Percentiles rank a stretch among this genome's conserved stretches.
Evolutionary conservation across 352 stramenopile genomes (phyloP).

Genomic region (Halophytophthora batemanensis): DNA sequence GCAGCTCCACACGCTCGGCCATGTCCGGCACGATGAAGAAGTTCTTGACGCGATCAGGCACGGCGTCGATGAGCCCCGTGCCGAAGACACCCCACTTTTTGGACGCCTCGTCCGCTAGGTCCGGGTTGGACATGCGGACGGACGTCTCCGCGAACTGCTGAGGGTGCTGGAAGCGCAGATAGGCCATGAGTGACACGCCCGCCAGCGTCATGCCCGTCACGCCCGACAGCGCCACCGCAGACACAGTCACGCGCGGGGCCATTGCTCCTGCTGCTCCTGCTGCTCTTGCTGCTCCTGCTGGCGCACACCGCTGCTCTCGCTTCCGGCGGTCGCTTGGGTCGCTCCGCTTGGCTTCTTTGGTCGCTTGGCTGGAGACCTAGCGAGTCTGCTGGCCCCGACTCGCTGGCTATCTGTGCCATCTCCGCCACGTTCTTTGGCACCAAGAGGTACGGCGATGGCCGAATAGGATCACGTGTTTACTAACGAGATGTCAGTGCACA

Average conservation of each 20-base stretch:
- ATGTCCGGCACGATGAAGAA: constrained; percentile 64
- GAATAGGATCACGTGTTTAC: no score
- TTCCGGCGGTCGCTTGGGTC: no score
- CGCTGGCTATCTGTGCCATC: no score
- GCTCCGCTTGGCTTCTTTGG: no score
- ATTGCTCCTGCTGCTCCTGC: no score
- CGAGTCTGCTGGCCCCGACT: no score
- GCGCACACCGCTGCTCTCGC: no score
- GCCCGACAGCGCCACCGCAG: constrained; percentile 63
- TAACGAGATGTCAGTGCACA: no score
- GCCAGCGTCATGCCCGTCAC: constrained; percentile 80
- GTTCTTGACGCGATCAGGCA: constrained; percentile 66
- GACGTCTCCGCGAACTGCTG: constrained; percentile 81
- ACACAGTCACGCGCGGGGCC: constrained; percentile 40
- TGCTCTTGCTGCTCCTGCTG: no score
- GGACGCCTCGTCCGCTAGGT: constrained; percentile 66
- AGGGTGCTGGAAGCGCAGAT: constrained; percentile 81
- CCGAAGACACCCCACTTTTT: constrained; percentile 83
- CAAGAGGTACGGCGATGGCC: no score
- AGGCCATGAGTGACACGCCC: constrained; percentile 75
- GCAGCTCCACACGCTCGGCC: constrained; percentile 60
- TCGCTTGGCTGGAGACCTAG: no score
- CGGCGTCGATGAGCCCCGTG: constrained; percentile 68
- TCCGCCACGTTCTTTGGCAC: no score
- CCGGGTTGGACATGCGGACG: constrained; percentile 74